Percentiles rank a stretch among this genome's conserved stretches.
Conservation (phyloP, 192 early-diverging fungal genomes). For the Entomortierella chlamydospora region DNA sequence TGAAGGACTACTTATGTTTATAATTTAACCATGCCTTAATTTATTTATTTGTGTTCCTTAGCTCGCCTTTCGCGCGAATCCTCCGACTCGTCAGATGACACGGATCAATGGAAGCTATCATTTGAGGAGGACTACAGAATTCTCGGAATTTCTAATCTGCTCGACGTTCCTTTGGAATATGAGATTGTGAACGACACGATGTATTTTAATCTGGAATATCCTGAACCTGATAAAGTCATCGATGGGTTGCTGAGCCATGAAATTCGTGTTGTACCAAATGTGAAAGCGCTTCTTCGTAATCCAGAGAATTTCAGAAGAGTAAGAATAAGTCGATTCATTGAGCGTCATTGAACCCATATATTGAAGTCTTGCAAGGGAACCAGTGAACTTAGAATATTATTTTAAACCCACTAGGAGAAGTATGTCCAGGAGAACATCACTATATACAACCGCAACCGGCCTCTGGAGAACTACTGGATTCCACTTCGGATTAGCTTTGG, state of each 20-base stretch:
- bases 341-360: no score
- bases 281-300: slow-evolving; percentile 67
- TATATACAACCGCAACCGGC: slow-evolving; percentile 75
- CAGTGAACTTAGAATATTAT: not conserved
- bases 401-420: slow-evolving; percentile 65
- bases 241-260: slow-evolving; percentile 45
- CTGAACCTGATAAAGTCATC: slow-evolving; percentile 49
- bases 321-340: slow-evolving; percentile 18
- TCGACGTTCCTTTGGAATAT: slow-evolving; percentile 67
- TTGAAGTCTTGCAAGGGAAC: no score
- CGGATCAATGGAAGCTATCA: slow-evolving; percentile 63
- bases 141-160: slow-evolving; percentile 67
- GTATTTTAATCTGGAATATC: slow-evolving; percentile 74
- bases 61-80: slow-evolving; percentile 32
- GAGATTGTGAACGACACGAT: slow-evolving; percentile 79
- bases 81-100: slow-evolving; percentile 39
- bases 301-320: slow-evolving; percentile 72
- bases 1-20: no score
- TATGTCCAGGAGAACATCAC: slow-evolving; percentile 81
- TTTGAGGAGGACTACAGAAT: slow-evolving; percentile 55
- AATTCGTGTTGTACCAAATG: slow-evolving; percentile 64
- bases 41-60: slow-evolving; percentile 1
- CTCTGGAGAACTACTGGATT: slow-evolving; percentile 75
- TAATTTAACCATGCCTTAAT: not conserved
- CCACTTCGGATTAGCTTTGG: slow-evolving; percentile 76